Base-by-base conservation (phyloP, 768 basidiomycete genomes). In the Russula sp. region DNA sequence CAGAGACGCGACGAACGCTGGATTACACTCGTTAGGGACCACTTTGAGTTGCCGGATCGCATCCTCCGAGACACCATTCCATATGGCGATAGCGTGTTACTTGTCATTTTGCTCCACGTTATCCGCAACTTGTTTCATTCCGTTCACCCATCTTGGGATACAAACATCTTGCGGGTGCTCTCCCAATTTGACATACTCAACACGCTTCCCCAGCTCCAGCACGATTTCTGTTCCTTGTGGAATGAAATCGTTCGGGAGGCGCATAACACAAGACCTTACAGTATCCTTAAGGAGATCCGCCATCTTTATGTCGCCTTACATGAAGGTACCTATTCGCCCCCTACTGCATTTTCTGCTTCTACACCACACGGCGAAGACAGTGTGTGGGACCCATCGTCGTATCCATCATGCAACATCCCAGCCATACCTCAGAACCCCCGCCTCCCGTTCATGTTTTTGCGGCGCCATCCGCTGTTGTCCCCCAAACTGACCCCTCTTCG, bases 211-310 rank as follows among this genome's bases (percentile, higher is more conserved):
- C 11, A 16, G 9, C 57, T 63, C 18, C 62, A 63, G 32, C 42
- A 52, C 5, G 57, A 53, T 6, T 63, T 63, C 13, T 63, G 63
- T 10, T 11, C 5, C 2, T 22, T 59, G 22, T 64, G 63, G 63
- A 64, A 64, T 44, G 63, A 59, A 24, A 36, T 59, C 4, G 49
- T 63, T 20, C 8, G 0, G 8, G 20, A 51, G 18, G 49, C 49
- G 4, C 14, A 14, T 20, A 42, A 42, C 16, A 18, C 14, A 16
- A 7, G 11, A 5, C 49, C 34, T 30, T 3, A 38, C 20, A 44
- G 34, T 30, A 24, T 44, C 4, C 62, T 59, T 8, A 44, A 5
- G 5, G 28, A 53, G 24, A 46, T 54, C 30, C 57, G 57, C 32
- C 42, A 6, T 30, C 30, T 26, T 54, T 58, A 53, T 5, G 5